Evolutionary conservation across 768 basidiomycete species (phyloP).

Genomic region (Lactarius akahatsu): DNA sequence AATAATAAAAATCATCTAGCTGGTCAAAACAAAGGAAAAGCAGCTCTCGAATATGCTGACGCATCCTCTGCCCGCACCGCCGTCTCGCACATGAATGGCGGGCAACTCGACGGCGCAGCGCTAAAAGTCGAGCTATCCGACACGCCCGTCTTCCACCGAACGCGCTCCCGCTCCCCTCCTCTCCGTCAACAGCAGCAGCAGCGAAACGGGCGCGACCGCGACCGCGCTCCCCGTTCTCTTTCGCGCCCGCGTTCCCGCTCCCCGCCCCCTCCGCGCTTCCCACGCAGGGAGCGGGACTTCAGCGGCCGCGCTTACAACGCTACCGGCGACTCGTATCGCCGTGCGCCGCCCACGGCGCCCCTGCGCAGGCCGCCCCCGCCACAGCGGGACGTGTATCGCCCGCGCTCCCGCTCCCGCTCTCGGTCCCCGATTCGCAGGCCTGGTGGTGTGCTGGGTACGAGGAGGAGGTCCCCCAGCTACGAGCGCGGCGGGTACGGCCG

Average conservation of each 20-base stretch:
- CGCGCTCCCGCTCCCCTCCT: constrained; percentile 53
- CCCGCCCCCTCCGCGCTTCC: constrained; percentile 39
- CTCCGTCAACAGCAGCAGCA: constrained; percentile 53
- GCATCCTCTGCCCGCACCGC: constrained; percentile 75
- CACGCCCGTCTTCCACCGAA: constrained; percentile 60
- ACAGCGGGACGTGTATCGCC: constrained; percentile 49
- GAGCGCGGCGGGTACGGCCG: constrained; percentile 65
- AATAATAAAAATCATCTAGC: constrained; percentile 47
- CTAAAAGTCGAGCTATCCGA: constrained; percentile 89
- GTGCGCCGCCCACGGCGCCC: constrained; percentile 20
- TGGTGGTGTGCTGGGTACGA: constrained; percentile 49
- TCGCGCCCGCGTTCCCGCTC: constrained; percentile 46
- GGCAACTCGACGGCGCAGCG: constrained; percentile 87
- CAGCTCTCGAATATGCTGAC: constrained; percentile 78
- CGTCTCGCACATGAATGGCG: constrained; percentile 89
- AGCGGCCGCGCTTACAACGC: constrained; percentile 3
- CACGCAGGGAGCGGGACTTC: constrained; percentile 19
- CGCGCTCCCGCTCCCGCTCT: constrained; percentile 44
- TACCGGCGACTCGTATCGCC: constrained; percentile 26
- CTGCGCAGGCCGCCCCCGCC: constrained; percentile 29
- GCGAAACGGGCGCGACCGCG: constrained; percentile 47
- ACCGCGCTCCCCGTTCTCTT: constrained; percentile 47
- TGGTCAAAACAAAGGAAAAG: constrained; percentile 94
- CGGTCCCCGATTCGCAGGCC: constrained; percentile 56
- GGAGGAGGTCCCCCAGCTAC: constrained; percentile 82